Evolutionary conservation across 2,329 filamentous ascomycete species (phyloP).

Genomic region (Talaromyces albobiverticillius): DNA sequence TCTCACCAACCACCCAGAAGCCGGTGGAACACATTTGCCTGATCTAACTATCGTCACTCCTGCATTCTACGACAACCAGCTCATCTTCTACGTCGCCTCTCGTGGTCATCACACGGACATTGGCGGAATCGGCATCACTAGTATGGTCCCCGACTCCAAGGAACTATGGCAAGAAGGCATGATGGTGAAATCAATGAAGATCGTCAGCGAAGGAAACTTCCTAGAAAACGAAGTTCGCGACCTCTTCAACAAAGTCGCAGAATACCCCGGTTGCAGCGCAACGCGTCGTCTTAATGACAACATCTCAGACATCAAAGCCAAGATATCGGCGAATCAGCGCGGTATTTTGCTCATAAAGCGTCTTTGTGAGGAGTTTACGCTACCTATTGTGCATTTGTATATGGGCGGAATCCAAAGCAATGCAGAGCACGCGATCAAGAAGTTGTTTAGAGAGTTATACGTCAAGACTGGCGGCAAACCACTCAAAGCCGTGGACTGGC

Average conservation of each 20-base stretch:
- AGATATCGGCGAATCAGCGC: conserved; percentile 78
- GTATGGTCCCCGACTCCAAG: conserved; percentile 56
- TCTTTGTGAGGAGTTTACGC: conserved; percentile 70
- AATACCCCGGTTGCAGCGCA: conserved; percentile 69
- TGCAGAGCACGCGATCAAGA: conserved; percentile 68
- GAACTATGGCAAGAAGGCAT: conserved; percentile 58
- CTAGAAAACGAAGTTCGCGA: conserved; percentile 69
- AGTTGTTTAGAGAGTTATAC: conserved; percentile 69
- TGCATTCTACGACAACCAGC: conserved; percentile 68
- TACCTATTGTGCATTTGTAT: conserved; percentile 71
- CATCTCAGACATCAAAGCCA: conserved; percentile 76
- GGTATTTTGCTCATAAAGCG: conserved; percentile 70
- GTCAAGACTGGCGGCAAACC: conserved; percentile 65
- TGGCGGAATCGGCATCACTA: conserved; percentile 70
- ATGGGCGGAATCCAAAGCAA: conserved; percentile 77
- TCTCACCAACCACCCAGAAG: conserved; percentile 77
- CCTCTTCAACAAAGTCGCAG: conserved; percentile 66
- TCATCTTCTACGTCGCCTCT: conserved; percentile 76
- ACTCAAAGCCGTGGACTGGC: conserved; percentile 68
- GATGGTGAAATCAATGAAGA: conserved; percentile 58
- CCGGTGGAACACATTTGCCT: conserved; percentile 76
- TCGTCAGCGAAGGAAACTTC: conserved; percentile 70
- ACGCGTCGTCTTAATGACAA: conserved; percentile 75
- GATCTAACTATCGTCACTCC: conserved; percentile 77
- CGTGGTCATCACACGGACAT: conserved; percentile 77